Evolutionary conservation across 139 green algal species (phyloP).

Genomic region (Haematococcus lacustris): DNA sequence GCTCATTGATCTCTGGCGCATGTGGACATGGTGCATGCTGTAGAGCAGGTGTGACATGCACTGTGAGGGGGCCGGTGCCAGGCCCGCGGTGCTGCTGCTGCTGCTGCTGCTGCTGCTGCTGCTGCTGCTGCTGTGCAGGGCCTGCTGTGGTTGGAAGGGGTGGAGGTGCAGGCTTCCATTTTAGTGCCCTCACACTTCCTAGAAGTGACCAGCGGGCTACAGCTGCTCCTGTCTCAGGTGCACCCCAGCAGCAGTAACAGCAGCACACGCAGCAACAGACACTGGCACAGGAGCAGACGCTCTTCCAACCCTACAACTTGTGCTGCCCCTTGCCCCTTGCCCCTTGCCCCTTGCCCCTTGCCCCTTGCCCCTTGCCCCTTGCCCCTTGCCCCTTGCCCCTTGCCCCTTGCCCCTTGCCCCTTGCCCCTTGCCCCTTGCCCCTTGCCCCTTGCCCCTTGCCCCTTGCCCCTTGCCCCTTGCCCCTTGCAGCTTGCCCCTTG

Average conservation of each 20-base stretch:
- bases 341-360: neutral
- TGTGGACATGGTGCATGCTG: too few relatives aligned
- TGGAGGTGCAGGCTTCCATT: conserved; percentile 21
- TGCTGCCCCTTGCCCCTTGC: neutral
- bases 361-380: neutral
- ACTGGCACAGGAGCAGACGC: neutral
- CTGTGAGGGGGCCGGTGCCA: too few relatives aligned
- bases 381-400: neutral
- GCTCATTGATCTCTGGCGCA: too few relatives aligned
- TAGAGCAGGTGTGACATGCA: too few relatives aligned
- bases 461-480: neutral
- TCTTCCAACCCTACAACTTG: neutral
- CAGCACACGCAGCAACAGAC: neutral
- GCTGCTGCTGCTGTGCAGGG: neutral
- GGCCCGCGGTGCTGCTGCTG: too few relatives aligned
- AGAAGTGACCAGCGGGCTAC: conserved; percentile 47
- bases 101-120: too few relatives aligned
- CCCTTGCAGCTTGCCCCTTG: neutral
- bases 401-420: neutral
- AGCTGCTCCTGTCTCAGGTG: conserved; percentile 40
- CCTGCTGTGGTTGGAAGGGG: conserved; percentile 27
- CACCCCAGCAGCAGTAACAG: neutral
- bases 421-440: too few relatives aligned
- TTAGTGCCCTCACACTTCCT: conserved; percentile 69
- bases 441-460: neutral